Evolutionary conservation across 2,329 filamentous ascomycete species (phyloP), one percentile per base, ranked within the genome.

Genomic region (Parascedosporium putredinis): DNA sequence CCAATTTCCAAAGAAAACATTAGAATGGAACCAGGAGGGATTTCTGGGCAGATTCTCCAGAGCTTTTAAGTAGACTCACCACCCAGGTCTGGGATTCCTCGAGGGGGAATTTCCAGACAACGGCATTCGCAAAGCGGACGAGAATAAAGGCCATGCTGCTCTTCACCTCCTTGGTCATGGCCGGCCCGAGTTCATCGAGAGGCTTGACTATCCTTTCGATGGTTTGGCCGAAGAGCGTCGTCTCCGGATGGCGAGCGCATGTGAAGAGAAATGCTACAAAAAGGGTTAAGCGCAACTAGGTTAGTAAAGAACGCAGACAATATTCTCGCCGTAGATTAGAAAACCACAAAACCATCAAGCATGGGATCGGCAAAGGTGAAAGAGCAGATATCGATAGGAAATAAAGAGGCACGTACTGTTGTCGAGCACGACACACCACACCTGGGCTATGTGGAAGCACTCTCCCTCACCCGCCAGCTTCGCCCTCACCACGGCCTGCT

Each of bases 401-500:
- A 23, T 10, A 42, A 24, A 9, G 20, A 9, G 25, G 6, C 24
- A 44, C 56, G 54, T 46, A 60, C 58, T 57, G 18, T 59, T 57
- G 18, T 57, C 56, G 2, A 60, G 20, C n/a, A 60, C 51, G 31
- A 60, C 53, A 31, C 56, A 58, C 58, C 58, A 60, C 2, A 50
- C 16, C 29, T 50, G 47, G 16, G 47, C 36, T n/a, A 50, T 34
- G 10, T 50, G 47, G 16, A 18, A 50, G 18, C 33, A 60, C 24
- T 40, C 24, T 9, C 46, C 46, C 43, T 27, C 3, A 4, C 42
- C 22, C 2, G 20, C 23, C 34, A 38, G 4, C 12, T 36, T 24
- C 5, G 27, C 29, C 49, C 66, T 64, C 47, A 71, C 67, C 7
- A 74, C 66, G 2, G 68, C 72, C 54, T 75, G 72, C 23, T 65